Evolutionary conservation across 2,329 filamentous ascomycete species (phyloP).

Genomic region (Fonsecaea pedrosoi): DNA sequence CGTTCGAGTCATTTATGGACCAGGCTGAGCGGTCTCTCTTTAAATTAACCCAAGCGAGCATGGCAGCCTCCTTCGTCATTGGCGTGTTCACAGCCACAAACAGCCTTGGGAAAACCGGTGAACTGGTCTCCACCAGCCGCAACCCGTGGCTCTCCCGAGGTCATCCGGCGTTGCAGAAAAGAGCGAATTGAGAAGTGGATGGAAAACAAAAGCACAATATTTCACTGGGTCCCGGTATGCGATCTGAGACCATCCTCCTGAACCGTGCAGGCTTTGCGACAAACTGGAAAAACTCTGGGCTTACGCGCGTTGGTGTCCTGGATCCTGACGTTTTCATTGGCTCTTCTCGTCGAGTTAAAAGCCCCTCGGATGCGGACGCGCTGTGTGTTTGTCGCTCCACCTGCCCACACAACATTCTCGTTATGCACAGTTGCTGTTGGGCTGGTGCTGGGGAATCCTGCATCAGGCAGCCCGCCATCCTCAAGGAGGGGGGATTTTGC

Average conservation of each 20-base stretch:
- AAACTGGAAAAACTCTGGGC: not conserved
- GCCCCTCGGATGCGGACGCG: constrained; percentile 2
- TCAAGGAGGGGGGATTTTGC: not conserved
- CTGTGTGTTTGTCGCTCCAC: not conserved
- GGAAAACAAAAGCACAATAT: not conserved
- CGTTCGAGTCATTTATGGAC: not conserved
- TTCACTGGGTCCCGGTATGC: not conserved
- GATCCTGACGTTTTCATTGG: not conserved
- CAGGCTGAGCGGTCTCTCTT: constrained; percentile 6
- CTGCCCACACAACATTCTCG: constrained; percentile 1
- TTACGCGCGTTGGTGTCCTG: not conserved
- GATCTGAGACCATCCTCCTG: constrained; percentile 5
- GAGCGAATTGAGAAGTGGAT: not conserved
- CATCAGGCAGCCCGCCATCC: constrained; percentile 1
- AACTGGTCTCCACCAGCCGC: not conserved
- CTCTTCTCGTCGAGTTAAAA: not conserved
- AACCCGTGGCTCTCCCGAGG: not conserved
- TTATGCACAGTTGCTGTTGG: not conserved
- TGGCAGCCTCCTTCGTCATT: constrained; percentile 6
- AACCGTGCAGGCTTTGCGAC: not conserved
- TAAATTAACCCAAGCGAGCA: constrained; percentile 3
- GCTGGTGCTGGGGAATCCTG: not conserved
- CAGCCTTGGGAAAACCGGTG: constrained; percentile 8
- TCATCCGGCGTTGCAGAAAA: not conserved
- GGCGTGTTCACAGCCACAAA: constrained; percentile 2